A percentile compares a stretch with the other conserved stretches of the same genome.
Evolutionary conservation across 2,329 filamentous ascomycete species (phyloP).

Genomic region (Tolypocladium capitatum): DNA sequence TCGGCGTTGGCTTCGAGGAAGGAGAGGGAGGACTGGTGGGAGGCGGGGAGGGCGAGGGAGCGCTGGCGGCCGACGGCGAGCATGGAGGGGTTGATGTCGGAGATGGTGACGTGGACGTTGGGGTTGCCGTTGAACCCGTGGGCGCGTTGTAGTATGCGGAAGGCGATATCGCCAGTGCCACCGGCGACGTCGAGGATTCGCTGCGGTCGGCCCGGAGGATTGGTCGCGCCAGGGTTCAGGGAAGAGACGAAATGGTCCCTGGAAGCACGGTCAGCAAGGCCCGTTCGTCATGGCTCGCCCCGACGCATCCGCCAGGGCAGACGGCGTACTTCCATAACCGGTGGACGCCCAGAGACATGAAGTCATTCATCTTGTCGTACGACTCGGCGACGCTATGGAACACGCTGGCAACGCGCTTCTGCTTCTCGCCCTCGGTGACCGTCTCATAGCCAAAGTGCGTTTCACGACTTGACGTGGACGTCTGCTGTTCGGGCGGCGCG

Average conservation of each 20-base stretch:
- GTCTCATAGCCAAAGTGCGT: slow-evolving; percentile 91
- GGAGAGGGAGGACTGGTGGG: slow-evolving; percentile 43
- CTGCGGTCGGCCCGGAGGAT: slow-evolving; percentile 33
- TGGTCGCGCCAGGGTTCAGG: slow-evolving; percentile 64
- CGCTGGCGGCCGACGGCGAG: slow-evolving; percentile 76
- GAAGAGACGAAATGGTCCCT: slow-evolving; percentile 85
- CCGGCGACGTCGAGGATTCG: slow-evolving; percentile 92
- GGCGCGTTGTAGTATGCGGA: slow-evolving; percentile 84
- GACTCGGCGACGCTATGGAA: slow-evolving; percentile 91
- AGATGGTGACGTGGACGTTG: slow-evolving; percentile 73
- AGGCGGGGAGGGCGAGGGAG: slow-evolving; percentile 42
- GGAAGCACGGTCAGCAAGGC: background rate
- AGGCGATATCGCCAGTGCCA: slow-evolving; percentile 94
- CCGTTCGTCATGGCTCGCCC: background rate
- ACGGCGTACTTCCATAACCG: slow-evolving; percentile 68
- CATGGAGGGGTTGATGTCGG: slow-evolving; percentile 96
- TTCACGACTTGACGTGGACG: slow-evolving; percentile 34
- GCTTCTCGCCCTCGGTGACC: slow-evolving; percentile 67
- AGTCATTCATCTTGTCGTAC: slow-evolving; percentile 97
- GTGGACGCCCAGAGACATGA: slow-evolving; percentile 97
- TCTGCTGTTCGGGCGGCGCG: slow-evolving; percentile 8
- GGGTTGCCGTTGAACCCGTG: slow-evolving; percentile 65
- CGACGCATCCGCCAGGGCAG: no score
- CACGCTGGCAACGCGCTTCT: slow-evolving; percentile 60
- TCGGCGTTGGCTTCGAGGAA: slow-evolving; percentile 93